These are phyloP conservation scores for Vanrija sp. DNA, from an alignment of 1,284 basidiomycete species.

Conservation along the genomic window DNA sequence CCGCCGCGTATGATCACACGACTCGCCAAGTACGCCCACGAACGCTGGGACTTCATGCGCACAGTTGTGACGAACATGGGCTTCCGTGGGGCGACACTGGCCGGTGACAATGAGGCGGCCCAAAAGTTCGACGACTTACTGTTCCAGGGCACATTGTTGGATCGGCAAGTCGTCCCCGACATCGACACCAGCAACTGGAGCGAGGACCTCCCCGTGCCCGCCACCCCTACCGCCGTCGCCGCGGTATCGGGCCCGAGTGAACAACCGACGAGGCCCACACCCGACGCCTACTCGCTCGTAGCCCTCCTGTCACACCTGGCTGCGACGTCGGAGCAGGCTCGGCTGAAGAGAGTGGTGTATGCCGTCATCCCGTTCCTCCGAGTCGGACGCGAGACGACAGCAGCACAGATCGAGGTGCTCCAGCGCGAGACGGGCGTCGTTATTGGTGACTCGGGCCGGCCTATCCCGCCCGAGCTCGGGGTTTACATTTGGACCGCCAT, in stretches of 20 bases:
- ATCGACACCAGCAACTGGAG: too few species aligned
- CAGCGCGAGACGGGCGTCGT: background rate
- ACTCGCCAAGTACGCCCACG: constrained; percentile 34
- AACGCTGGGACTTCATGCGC: background rate
- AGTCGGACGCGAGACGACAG: constrained; percentile 3
- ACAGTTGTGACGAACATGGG: constrained; percentile 7
- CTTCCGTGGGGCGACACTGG: constrained; percentile 18
- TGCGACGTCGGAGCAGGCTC: constrained; percentile 26
- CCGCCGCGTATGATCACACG: constrained; percentile 21
- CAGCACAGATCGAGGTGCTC: background rate
- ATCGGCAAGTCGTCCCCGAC: background rate
- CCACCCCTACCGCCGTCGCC: too few species aligned
- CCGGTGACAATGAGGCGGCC: constrained; percentile 1
- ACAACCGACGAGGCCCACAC: constrained; percentile 1
- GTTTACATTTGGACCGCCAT: constrained; percentile 24
- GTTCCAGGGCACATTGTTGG: background rate
- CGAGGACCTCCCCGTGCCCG: background rate
- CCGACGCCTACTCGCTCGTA: constrained; percentile 23
- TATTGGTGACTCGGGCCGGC: constrained; percentile 8
- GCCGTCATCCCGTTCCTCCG: constrained; percentile 31
- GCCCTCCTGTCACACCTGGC: constrained; percentile 27
- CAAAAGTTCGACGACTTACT: constrained; percentile 3
- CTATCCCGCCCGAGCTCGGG: constrained; percentile 11
- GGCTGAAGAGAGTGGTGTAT: constrained; percentile 25
- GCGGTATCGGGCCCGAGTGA: background rate